Base-by-base conservation (phyloP, 139 green algal genomes). In the Chlamydomonas sp. region DNA sequence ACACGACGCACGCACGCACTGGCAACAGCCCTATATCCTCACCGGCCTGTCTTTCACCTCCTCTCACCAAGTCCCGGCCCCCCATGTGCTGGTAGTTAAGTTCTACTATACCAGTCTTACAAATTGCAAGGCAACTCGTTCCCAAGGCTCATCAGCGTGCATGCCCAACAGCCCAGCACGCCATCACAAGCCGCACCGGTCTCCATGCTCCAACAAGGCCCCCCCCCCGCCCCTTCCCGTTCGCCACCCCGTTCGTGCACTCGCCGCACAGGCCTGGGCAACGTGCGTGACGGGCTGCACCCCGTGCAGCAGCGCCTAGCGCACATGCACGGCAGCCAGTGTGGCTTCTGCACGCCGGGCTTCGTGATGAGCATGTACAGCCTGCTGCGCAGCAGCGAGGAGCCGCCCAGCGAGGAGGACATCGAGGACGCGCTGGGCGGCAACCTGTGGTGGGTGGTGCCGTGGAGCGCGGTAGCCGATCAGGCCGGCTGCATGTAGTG, bases 331-430 rank as follows among this genome's bases (percentile, higher is more conserved):
- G 97, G 98, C 79, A 97, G 93, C 1, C 97, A 99, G 93, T 99
- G 97, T 90, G 97, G 98, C 57, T 99, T 99, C 92, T 99, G 97
- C 95, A 99, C 97, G 2, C 98, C 97, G 17, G 97, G 97, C 31
- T 99, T 99, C 91, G 97, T 99, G 1, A 99, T 99, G 98, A 95
- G 87, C 86, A 99, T 99, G 97, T 99, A 99, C 79, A 82, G 91
- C 3, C 91, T 99, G 89, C 94, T 99, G 80, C 86, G 96, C 15
- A 90, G 84, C 68, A 93, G 61, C n/a, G 17, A 63, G 20, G 18
- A 72, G 73, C 68, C 89, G 8, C 91, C 91, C 8, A 96, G 90
- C 1, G 93, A 98, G 88, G 89, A 96, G 67, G 95, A 99, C 9
- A 98, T 99, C 61, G 98, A 99, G 87, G 96, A 99, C 75, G 93